Evolutionary conservation across 345 rosid genomes (phyloP).

Genomic region (Salix brachista): DNA sequence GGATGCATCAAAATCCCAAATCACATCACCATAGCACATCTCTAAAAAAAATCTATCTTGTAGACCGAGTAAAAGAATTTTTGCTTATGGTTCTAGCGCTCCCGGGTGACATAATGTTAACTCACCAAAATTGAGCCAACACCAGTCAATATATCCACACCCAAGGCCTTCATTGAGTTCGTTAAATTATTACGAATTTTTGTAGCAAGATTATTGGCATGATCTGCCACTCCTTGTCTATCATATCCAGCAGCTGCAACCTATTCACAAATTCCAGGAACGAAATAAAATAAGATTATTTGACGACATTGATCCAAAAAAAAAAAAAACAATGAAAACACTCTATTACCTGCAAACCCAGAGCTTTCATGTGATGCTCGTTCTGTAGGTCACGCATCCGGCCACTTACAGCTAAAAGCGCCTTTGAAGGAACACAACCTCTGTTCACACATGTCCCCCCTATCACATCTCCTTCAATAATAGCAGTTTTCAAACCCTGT

Average conservation of each 20-base stretch:
- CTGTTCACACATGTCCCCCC: constrained; percentile 99
- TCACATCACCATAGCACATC: neutral
- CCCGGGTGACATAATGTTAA: constrained; percentile 2
- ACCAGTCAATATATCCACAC: constrained; percentile 94
- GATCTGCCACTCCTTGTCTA: constrained; percentile 95
- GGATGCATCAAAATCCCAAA: neutral
- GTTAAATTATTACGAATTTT: constrained; percentile 86
- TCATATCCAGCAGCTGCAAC: constrained; percentile 92
- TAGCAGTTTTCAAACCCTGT: constrained; percentile 93
- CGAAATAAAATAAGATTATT: neutral
- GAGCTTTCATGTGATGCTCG: constrained; percentile 91
- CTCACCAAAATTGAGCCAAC: constrained; percentile 76
- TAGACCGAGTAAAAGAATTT: neutral
- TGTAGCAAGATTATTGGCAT: constrained; percentile 87
- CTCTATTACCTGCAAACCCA: constrained; percentile 82
- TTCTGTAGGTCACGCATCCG: constrained; percentile 89
- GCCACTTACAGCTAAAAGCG: constrained; percentile 96
- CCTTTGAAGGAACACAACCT: constrained; percentile 99
- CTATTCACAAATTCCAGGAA: constrained; percentile 31
- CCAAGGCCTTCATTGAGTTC: constrained; percentile 88
- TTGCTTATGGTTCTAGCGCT: neutral
- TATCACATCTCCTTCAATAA: constrained; percentile 92
- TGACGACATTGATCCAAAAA: neutral
- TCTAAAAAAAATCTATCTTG: neutral
- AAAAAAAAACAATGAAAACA: neutral